These are phyloP conservation scores for Lactifluus subvellereus DNA, from an alignment of 768 basidiomycete genomes.

Conservation along the genomic window DNA sequence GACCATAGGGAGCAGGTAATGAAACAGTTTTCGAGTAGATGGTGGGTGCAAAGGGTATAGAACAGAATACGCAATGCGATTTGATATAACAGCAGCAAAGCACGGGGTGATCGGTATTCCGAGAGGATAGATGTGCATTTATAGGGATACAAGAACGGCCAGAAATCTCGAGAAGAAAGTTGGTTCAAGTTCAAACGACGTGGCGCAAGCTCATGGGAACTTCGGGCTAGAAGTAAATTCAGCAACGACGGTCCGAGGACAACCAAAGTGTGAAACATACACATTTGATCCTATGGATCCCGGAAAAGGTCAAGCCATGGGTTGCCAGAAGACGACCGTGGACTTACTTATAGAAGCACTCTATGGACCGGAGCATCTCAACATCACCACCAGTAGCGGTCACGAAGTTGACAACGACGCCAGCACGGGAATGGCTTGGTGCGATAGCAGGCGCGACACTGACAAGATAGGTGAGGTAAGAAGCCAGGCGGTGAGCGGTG, in stretches of 20 bases:
- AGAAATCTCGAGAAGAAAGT: conserved; percentile 34
- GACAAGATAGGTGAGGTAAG: conserved; percentile 13
- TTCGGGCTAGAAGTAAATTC: conserved; percentile 58
- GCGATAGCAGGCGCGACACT: conserved; percentile 86
- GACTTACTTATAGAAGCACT: conserved; percentile 92
- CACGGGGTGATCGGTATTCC: conserved; percentile 20
- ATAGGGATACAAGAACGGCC: conserved; percentile 74
- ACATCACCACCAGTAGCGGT: conserved; percentile 97
- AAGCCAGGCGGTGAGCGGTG: conserved; percentile 9
- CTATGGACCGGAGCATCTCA: conserved; percentile 96
- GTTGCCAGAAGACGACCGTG: background rate
- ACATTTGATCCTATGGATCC: conserved; percentile 55
- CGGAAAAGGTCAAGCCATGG: conserved; percentile 7
- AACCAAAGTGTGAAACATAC: conserved; percentile 40
- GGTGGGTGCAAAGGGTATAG: conserved; percentile 64
- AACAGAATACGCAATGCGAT: conserved; percentile 45
- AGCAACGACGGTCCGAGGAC: conserved; percentile 14
- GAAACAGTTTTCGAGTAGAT: conserved; percentile 55
- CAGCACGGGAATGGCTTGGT: conserved; percentile 78
- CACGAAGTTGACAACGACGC: conserved; percentile 93
- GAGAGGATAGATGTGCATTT: conserved; percentile 42
- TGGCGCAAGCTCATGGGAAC: conserved; percentile 88
- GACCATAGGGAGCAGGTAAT: conserved; percentile 41
- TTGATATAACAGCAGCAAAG: conserved; percentile 45
- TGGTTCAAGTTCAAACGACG: conserved; percentile 56